phyloP scores from a whole-genome alignment of 495 filamentous ascomycete species.

The Bryoglossum gracile region DNA sequence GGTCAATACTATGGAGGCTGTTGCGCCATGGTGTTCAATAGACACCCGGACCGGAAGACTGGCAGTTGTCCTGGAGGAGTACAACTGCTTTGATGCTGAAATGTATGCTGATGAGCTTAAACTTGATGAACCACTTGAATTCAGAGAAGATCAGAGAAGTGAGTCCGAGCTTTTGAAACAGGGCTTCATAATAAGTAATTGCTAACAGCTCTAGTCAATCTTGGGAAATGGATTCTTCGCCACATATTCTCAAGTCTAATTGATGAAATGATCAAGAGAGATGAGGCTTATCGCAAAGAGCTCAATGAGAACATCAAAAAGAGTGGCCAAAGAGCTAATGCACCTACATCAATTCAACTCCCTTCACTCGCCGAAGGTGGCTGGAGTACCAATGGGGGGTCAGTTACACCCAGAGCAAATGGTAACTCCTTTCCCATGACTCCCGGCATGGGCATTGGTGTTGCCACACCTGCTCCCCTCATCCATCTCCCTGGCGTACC shows the following conservation, averaged over 20 bases:
- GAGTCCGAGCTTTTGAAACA: constrained; percentile 33
- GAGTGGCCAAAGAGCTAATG: constrained; percentile 45
- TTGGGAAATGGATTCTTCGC: constrained; percentile 93
- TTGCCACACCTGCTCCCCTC: constrained; percentile 60
- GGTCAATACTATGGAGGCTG: constrained; percentile 79
- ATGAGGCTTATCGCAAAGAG: constrained; percentile 61
- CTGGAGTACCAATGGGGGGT: constrained; percentile 34
- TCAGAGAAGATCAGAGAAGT: constrained; percentile 93
- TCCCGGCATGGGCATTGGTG: constrained; percentile 68
- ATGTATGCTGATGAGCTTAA: constrained; percentile 87
- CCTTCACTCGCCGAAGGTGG: constrained; percentile 43
- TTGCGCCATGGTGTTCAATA: constrained; percentile 91
- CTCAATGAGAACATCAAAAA: constrained; percentile 57
- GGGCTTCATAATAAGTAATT: constrained; percentile 16
- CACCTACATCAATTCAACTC: constrained; percentile 61
- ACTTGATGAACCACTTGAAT: constrained; percentile 64
- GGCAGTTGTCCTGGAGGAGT: constrained; percentile 85
- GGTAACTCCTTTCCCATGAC: constrained; percentile 53
- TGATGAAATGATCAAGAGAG: constrained; percentile 78
- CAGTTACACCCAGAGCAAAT: constrained; percentile 56
- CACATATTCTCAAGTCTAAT: constrained; percentile 88
- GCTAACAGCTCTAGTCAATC: constrained; percentile 58
- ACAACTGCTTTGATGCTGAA: constrained; percentile 96
- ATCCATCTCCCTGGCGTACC: constrained; percentile 39
- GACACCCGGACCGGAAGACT: constrained; percentile 88